These are phyloP conservation scores for Colletotrichum camelliae DNA, from an alignment of 2,329 filamentous ascomycete genomes.

Conservation along the genomic window DNA sequence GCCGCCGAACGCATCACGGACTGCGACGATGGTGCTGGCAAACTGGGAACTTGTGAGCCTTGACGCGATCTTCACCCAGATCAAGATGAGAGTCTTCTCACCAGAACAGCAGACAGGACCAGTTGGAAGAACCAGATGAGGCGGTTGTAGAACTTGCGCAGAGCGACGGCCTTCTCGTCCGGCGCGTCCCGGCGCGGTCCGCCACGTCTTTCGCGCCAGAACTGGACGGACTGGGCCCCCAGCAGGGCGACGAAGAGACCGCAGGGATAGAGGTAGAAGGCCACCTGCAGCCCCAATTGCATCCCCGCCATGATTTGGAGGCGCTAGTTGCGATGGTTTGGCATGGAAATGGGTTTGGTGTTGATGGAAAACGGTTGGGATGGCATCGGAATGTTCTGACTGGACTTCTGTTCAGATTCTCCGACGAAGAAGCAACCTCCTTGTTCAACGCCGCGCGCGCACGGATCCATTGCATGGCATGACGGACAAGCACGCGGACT, in stretches of 20 bases:
- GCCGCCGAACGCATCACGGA: constrained; percentile 35
- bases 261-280: constrained; percentile 47
- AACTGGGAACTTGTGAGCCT: constrained; percentile 22
- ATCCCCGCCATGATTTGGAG: constrained; percentile 34
- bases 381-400: not conserved
- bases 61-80: too few species aligned
- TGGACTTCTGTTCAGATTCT: not conserved
- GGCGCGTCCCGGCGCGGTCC: constrained; percentile 29
- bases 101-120: constrained; percentile 33
- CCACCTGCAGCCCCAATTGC: constrained; percentile 39
- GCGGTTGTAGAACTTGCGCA: constrained; percentile 33
- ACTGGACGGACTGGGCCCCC: constrained; percentile 40
- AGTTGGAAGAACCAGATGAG: constrained; percentile 42
- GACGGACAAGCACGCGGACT: not conserved
- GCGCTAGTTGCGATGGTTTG: not conserved
- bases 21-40: constrained; percentile 36
- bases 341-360: not conserved
- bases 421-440: not conserved
- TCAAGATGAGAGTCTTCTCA: not conserved
- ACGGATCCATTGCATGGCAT: not conserved
- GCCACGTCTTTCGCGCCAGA: constrained; percentile 37
- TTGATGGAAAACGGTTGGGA: not conserved
- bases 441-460: not conserved
- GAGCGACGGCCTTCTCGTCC: constrained; percentile 27
- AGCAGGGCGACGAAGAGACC: constrained; percentile 41